Evolutionary conservation across 1,284 basidiomycete genomes (phyloP).

Genomic region (Megacollybia platyphylla): DNA sequence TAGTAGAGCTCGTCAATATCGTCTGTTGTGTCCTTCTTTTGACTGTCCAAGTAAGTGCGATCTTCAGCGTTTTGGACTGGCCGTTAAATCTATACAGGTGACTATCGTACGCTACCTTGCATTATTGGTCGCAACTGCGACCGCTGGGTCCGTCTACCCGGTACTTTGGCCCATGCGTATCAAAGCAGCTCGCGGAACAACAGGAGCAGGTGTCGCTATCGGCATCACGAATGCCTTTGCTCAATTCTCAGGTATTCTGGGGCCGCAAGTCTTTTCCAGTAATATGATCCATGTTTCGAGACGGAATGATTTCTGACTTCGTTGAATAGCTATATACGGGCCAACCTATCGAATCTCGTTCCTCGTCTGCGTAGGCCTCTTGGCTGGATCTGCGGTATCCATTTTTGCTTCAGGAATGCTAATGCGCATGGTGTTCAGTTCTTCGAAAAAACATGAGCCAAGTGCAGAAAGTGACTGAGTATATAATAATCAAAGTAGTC

Average conservation of each 20-base stretch:
- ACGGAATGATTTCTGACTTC: background rate
- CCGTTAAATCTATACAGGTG: background rate
- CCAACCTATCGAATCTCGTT: conserved; percentile 7
- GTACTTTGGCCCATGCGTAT: conserved; percentile 11
- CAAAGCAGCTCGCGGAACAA: conserved; percentile 9
- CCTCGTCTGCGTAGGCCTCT: conserved; percentile 4
- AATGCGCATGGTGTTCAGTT: background rate
- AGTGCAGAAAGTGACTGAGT: no score
- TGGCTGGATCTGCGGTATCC: conserved; percentile 4
- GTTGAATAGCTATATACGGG: conserved; percentile 4
- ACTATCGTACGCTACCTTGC: conserved; percentile 8
- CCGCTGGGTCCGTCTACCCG: conserved; percentile 7
- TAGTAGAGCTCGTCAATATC: conserved; percentile 4
- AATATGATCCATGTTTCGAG: background rate
- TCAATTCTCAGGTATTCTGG: conserved; percentile 7
- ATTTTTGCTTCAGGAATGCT: conserved; percentile 4
- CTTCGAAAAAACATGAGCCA: no score
- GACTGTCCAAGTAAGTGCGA: conserved; percentile 6
- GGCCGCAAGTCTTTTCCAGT: conserved; percentile 6
- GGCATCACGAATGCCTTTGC: conserved; percentile 7
- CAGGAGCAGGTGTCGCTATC: conserved; percentile 9
- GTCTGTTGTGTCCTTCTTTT: conserved; percentile 7
- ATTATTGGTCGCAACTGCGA: conserved; percentile 7
- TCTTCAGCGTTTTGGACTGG: background rate
- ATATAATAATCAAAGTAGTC: no score